phyloP scores from a whole-genome alignment of 441 rosid genomes.

The Daphne laureola region DNA sequence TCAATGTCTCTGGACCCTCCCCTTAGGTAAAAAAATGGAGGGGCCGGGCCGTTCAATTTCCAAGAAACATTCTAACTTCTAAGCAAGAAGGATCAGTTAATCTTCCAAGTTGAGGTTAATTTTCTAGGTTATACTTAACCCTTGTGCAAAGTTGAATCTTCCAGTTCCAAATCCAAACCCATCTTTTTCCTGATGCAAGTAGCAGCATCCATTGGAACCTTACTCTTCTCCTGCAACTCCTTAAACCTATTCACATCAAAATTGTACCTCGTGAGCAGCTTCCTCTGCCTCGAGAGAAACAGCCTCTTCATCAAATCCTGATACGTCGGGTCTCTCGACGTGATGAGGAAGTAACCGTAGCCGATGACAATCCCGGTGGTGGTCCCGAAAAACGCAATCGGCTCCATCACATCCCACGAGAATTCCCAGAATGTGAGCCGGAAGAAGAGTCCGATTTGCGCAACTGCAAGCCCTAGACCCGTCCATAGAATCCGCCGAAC shows the following conservation, averaged over 20 bases:
- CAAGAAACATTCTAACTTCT: too few species aligned
- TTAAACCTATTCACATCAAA: constrained; percentile 55
- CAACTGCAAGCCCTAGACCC: constrained; percentile 58
- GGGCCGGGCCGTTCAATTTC: too few species aligned
- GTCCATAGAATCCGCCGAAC: constrained; percentile 71
- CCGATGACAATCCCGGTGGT: constrained; percentile 62
- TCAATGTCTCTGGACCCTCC: too few species aligned
- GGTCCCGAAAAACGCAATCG: constrained; percentile 72
- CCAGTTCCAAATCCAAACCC: constrained; percentile 64
- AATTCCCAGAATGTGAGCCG: constrained; percentile 94
- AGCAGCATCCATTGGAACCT: constrained; percentile 35
- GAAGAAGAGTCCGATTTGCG: constrained; percentile 57
- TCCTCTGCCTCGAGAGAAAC: constrained; percentile 71
- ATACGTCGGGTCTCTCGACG: constrained; percentile 87
- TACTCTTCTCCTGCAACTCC: constrained; percentile 64
- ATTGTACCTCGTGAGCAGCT: constrained; percentile 41
- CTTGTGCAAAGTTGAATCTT: constrained; percentile 58
- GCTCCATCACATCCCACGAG: constrained; percentile 99
- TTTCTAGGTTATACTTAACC: constrained; percentile 14
- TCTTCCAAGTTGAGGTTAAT: too few species aligned
- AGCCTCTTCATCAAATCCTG: constrained; percentile 83
- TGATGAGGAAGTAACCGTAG: constrained; percentile 77
- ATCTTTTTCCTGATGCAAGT: constrained; percentile 44
- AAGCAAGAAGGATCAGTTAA: too few species aligned
- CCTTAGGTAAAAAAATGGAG: too few species aligned